Percentiles rank a stretch among this genome's conserved stretches.
Conservation (phyloP, 1,284 basidiomycete genomes). For the Tylopilus sp. region DNA sequence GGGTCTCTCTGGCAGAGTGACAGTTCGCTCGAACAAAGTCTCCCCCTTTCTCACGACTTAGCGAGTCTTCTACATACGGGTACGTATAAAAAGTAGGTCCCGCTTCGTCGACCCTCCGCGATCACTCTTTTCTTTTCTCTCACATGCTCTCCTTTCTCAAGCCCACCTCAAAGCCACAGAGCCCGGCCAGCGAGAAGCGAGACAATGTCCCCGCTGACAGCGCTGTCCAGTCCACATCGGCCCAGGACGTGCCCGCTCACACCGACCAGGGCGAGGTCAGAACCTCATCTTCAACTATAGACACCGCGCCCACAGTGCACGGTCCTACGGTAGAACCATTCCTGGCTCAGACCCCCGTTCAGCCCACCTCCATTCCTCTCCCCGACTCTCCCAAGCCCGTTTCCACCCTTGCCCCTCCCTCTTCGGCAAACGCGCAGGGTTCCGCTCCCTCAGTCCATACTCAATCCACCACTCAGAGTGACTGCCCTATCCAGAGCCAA, state of each 20-base stretch:
- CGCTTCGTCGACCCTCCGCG: constrained; percentile 8
- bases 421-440: constrained; percentile 2
- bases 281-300: constrained; percentile 24
- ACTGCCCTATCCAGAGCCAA: constrained; percentile 22
- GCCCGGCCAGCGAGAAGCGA: constrained; percentile 9
- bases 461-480: constrained; percentile 19
- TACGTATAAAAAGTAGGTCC: constrained; percentile 29
- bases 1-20: not conserved
- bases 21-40: not conserved
- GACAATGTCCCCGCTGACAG: constrained; percentile 3
- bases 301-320: constrained; percentile 28
- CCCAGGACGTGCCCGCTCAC: not conserved
- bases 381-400: constrained; percentile 19
- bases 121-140: not conserved
- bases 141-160: constrained; percentile 31
- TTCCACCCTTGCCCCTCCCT: constrained; percentile 26
- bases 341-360: constrained; percentile 1
- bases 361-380: constrained; percentile 3
- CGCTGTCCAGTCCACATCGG: constrained; percentile 1
- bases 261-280: constrained; percentile 7
- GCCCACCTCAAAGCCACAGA: constrained; percentile 16
- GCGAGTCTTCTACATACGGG: constrained; percentile 9
- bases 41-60: constrained; percentile 31
- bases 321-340: constrained; percentile 7
- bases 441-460: constrained; percentile 15